Percentiles rank a stretch among this genome's conserved stretches.
Conservation (phyloP, 2,329 filamentous ascomycete species). For the Diaporthe vaccinii region DNA sequence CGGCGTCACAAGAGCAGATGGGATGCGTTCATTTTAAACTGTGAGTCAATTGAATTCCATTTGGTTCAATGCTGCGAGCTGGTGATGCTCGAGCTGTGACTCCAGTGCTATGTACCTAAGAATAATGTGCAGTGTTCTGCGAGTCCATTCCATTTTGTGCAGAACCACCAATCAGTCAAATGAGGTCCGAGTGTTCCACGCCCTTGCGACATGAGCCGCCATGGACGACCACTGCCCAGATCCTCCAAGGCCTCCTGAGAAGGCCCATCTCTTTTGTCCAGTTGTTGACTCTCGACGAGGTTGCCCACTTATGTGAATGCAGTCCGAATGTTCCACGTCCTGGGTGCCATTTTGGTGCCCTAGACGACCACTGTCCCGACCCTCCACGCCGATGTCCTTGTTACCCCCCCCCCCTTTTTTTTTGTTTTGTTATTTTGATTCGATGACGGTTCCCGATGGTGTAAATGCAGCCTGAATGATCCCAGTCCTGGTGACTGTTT, state of each 20-base stretch:
- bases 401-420: no score
- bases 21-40: slow-evolving; percentile 1
- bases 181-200: slow-evolving; percentile 17
- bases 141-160: background rate
- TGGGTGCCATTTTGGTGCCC: background rate
- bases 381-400: background rate
- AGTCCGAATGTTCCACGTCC: background rate
- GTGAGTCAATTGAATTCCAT: slow-evolving; percentile 24
- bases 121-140: background rate
- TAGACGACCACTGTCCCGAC: background rate
- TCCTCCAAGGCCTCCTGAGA: background rate
- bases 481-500: background rate
- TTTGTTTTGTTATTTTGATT: background rate
- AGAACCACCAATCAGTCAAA: background rate
- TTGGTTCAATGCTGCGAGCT: background rate
- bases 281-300: background rate
- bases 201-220: background rate
- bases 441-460: background rate
- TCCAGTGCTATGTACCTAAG: slow-evolving; percentile 16
- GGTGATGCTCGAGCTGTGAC: slow-evolving; percentile 3
- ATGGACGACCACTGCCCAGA: slow-evolving; percentile 23
- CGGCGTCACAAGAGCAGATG: background rate
- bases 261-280: background rate
- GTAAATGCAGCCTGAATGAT: background rate
- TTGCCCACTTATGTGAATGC: background rate